Evolutionary conservation across 2,329 filamentous ascomycete species (phyloP).

Genomic region (Amylocarpus encephaloides): DNA sequence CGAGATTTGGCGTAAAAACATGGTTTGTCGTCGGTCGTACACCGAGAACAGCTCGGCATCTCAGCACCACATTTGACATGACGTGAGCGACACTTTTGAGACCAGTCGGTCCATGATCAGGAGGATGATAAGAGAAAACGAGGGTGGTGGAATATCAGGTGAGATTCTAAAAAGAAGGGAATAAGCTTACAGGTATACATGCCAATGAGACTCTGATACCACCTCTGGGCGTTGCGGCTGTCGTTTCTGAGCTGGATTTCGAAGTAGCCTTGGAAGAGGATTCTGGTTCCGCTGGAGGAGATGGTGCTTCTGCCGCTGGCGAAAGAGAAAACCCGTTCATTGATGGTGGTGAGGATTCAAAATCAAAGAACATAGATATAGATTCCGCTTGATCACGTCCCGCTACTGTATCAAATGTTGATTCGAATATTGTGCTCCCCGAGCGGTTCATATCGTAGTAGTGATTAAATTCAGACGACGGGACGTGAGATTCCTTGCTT

Average conservation of each 20-base stretch:
- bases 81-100: constrained; percentile 31
- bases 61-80: constrained; percentile 43
- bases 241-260: neutral
- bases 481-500: neutral
- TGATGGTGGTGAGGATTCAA: constrained; percentile 10
- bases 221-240: constrained; percentile 11
- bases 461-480: neutral
- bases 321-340: neutral
- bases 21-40: constrained; percentile 36
- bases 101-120: constrained; percentile 30
- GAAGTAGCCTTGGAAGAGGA: no score
- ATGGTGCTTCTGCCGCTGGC: neutral
- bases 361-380: constrained; percentile 21
- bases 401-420: neutral
- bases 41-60: constrained; percentile 38
- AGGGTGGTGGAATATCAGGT: neutral
- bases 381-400: constrained; percentile 8
- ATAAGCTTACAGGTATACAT: constrained; percentile 37
- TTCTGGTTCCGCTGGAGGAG: neutral
- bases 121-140: neutral
- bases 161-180: neutral
- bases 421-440: neutral
- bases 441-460: neutral
- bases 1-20: constrained; percentile 44
- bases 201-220: constrained; percentile 38